Evolutionary conservation across 768 basidiomycete species (phyloP).

Genomic region (Mycena olivaceomarginata): DNA sequence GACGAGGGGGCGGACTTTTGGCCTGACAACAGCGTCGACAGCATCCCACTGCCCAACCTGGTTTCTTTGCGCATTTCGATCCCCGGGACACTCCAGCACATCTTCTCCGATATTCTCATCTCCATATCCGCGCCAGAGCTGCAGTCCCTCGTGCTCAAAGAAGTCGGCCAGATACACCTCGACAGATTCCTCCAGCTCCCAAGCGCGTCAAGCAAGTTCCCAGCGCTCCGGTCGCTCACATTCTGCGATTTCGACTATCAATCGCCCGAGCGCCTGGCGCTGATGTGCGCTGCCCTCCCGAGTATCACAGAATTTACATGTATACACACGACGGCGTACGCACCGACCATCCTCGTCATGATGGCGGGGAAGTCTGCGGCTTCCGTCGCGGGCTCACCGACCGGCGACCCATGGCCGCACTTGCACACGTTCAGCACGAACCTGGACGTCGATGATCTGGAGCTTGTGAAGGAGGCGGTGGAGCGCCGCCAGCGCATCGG

Average conservation of each 20-base stretch:
- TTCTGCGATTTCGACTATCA: constrained; percentile 62
- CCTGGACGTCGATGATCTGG: constrained; percentile 34
- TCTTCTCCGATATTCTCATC: constrained; percentile 62
- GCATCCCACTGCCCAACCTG: constrained; percentile 57
- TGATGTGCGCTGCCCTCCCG: constrained; percentile 36
- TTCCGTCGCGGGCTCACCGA: neutral
- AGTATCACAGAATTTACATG: constrained; percentile 38
- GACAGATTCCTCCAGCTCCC: constrained; percentile 56
- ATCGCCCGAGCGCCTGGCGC: constrained; percentile 27
- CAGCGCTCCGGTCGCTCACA: constrained; percentile 58
- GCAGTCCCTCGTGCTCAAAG: constrained; percentile 64
- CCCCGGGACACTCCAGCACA: constrained; percentile 52
- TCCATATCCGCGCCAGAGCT: constrained; percentile 62
- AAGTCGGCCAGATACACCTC: constrained; percentile 63
- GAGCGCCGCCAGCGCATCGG: constrained; percentile 31
- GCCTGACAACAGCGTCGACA: constrained; percentile 43
- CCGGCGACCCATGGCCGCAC: constrained; percentile 34
- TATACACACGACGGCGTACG: constrained; percentile 14
- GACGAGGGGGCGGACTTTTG: constrained; percentile 47
- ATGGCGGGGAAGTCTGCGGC: constrained; percentile 28
- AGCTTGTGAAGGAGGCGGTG: constrained; percentile 21
- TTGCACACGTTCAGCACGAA: constrained; percentile 35
- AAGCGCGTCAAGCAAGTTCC: constrained; percentile 52
- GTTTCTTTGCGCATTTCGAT: constrained; percentile 64
- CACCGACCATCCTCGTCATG: constrained; percentile 34